Conservation (phyloP, 192 early-diverging fungal genomes). For the Mortierella antarctica region DNA sequence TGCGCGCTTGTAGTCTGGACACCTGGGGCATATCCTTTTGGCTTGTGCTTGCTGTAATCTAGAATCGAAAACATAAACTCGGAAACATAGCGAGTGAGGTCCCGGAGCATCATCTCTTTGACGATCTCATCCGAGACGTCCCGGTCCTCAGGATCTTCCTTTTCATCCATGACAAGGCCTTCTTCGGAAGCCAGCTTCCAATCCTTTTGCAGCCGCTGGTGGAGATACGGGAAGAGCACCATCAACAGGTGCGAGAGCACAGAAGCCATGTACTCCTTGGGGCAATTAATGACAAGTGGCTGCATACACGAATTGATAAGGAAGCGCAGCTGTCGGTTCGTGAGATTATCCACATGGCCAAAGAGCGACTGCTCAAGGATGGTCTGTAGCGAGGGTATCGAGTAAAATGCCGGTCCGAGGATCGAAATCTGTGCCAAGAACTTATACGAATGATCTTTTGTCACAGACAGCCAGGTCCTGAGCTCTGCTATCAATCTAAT, state of each 20-base stretch:
- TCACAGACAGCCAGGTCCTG: conserved; percentile 30
- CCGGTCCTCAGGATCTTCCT: conserved; percentile 13
- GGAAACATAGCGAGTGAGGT: conserved; percentile 22
- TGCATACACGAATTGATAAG: conserved; percentile 33
- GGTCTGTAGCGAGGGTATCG: conserved; percentile 26
- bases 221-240: conserved; percentile 43
- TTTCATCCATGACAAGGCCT: conserved; percentile 41
- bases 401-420: conserved; percentile 46
- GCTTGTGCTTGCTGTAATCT: conserved; percentile 20
- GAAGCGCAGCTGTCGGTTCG: conserved; percentile 36
- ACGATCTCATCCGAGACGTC: conserved; percentile 45
- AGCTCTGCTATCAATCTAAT: conserved; percentile 25
- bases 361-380: conserved; percentile 45
- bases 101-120: conserved; percentile 35
- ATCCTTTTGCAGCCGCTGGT: conserved; percentile 38
- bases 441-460: conserved; percentile 32
- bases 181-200: conserved; percentile 41
- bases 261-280: conserved; percentile 17
- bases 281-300: conserved; percentile 44
- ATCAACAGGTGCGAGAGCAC: conserved; percentile 27
- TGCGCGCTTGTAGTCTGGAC: neutral
- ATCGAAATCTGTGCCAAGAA: conserved; percentile 31
- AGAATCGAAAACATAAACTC: conserved; percentile 22
- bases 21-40: neutral
- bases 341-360: conserved; percentile 33